Evolutionary conservation across 495 filamentous ascomycete genomes (phyloP), one percentile per base, ranked within the genome.

Genomic region (Saxophila tyrrhenica): DNA sequence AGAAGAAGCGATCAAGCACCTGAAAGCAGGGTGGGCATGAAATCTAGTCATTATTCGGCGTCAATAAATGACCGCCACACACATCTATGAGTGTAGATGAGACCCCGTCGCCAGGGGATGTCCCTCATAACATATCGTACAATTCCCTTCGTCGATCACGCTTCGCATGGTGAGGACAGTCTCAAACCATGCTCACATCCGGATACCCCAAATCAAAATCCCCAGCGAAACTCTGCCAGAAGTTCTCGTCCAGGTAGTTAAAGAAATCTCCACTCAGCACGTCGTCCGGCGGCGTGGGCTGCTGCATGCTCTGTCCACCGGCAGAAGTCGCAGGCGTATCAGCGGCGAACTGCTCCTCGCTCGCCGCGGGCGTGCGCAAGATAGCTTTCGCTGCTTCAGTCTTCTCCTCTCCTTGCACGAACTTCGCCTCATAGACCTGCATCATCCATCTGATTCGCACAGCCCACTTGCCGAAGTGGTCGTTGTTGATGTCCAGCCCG

Each of bases 1-100:
- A 43, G 57, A 59, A 9, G 67, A 68, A 42, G 69, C 69, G 2
- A 47, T 67, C 19, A 56, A 63, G 51, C 57, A 62, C 22, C 54
- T 70, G 35, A 60, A 56, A 51, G 55, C 54, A 48, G 67, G 65
- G 11, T 70, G 68, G 68, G 9, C 35, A 39, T 48, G 29, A 35
- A n/a, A n/a, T 13, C 13, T 35, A 7, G 13, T 5, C 29, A 35
- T 35, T 35, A 35, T 35, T n/a, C 29, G 29, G 29, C 13, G 29
- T 13, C 29, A 7, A 35, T 35, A 7, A 13, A 7, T 44, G 20
- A n/a, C 41, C n/a, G n/a, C 41, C 41, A 44, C n/a, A 44, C 7
- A 39, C 8, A 39, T 44, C 41, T 44, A 44, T 44, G 41, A 44
- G 41, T 44, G 41, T 44, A 44, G 41, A 44, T 44, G 29, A 35